Base-by-base conservation (phyloP, 129 eudicot genomes). In the Escallonia rubra region DNA sequence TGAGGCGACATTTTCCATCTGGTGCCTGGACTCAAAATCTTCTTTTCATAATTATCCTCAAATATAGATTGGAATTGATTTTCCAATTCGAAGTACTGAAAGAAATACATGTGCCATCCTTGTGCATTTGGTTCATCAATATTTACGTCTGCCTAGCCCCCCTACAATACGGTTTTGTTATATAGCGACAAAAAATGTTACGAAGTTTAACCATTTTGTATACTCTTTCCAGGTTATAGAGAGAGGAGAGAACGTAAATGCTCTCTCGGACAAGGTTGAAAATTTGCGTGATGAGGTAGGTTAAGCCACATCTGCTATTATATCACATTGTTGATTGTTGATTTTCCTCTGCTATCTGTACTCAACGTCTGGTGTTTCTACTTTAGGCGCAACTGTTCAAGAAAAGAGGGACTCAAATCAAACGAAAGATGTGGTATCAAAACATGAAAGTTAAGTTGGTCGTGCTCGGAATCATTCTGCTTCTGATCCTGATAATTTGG, bases 211-310 rank as follows among this genome's bases (percentile, higher is more conserved):
- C 34, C 1, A 23, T 23, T 0, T 23, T 53, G 8, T 43, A 7
- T 11, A 48, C 66, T n/a, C 49, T 38, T 76, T 80, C 40, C 83
- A 91, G 97, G 79, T 91, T 45, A 80, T 91, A 7, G 92, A 85
- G 58, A 85, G 97, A 74, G 95, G 95, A 46, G 86, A 82, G 75
- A 82, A 76, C 81, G 71, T 91, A 67, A 74, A 85, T 42, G 53
- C 43, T 61, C 76, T 87, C 47, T 71, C 68, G 23, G 74, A 79
- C 79, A 91, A 91, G 79, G 90, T 96, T 63, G 85, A 87, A 76
- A 80, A 78, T 54, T 77, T 91, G 44, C 95, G 89, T 52, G 74
- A 85, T 60, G 85, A 87, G 76, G 97, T 87, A 83, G 4, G 81
- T 77, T 62, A 7, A 42, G 10, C 34, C 34, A 23, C 34, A 1